These are phyloP conservation scores for Monotropa hypopitys DNA, from an alignment of 179 eudicot genomes.

Conservation along the genomic window DNA sequence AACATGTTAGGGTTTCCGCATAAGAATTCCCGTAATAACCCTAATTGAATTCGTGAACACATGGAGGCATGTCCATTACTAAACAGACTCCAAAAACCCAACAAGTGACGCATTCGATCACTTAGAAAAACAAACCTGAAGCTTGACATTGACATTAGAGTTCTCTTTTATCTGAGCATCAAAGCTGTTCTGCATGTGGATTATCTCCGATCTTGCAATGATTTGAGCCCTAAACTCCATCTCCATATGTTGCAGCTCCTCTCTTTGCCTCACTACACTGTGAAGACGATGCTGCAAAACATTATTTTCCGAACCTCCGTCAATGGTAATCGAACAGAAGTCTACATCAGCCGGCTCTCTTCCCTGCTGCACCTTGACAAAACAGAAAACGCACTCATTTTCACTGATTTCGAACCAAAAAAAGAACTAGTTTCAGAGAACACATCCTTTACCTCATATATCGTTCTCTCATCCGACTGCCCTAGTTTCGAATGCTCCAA, in stretches of 20 bases:
- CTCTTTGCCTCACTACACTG: constrained; percentile 45
- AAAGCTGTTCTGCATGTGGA: constrained; percentile 45
- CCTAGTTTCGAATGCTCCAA: constrained; percentile 62
- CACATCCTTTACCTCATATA: constrained; percentile 58
- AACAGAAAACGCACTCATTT: constrained; percentile 19
- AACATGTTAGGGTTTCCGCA: background rate
- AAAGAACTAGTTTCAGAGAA: background rate
- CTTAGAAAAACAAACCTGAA: constrained; percentile 40
- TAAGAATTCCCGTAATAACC: background rate
- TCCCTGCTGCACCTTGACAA: constrained; percentile 67
- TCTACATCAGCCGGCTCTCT: constrained; percentile 53
- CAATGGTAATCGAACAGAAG: constrained; percentile 53
- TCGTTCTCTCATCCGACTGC: constrained; percentile 69
- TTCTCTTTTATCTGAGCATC: constrained; percentile 70
- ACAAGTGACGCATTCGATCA: background rate
- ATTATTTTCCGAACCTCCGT: constrained; percentile 42
- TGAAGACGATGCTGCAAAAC: constrained; percentile 64
- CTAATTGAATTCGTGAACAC: background rate
- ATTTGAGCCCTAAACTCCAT: constrained; percentile 68
- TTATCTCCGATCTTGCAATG: constrained; percentile 53
- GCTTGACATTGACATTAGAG: constrained; percentile 35
- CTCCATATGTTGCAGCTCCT: constrained; percentile 75
- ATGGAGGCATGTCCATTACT: background rate
- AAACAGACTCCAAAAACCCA: background rate
- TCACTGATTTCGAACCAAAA: background rate